Percentiles rank a stretch among this genome's conserved stretches.
Evolutionary conservation across 2,329 filamentous ascomycete species (phyloP).

Genomic region (Ophiostoma quercus): DNA sequence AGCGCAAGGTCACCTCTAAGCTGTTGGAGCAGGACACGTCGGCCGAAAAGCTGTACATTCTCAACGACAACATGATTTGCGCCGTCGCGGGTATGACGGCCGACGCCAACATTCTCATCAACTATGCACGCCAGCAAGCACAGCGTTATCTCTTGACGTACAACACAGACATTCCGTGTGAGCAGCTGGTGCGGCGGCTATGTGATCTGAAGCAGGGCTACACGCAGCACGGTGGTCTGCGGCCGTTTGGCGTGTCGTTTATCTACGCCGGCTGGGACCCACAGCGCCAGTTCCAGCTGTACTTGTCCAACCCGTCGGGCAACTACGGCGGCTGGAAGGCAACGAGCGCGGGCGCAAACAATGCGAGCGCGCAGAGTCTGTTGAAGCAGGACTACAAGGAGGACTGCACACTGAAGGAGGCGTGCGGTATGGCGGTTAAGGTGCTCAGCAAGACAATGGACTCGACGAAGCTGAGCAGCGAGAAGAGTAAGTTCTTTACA

Average conservation of each 20-base stretch:
- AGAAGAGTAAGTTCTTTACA: constrained; percentile 75
- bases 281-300: constrained; percentile 94
- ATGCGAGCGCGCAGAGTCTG: constrained; percentile 92
- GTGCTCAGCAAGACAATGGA: constrained; percentile 99
- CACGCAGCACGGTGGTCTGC: constrained; percentile 96
- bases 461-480: constrained; percentile 94
- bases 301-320: constrained; percentile 96
- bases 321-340: constrained; percentile 99
- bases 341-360: constrained; percentile 95
- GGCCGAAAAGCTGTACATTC: constrained; percentile 98
- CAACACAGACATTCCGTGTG: constrained; percentile 99
- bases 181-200: constrained; percentile 91
- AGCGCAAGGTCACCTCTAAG: constrained; percentile 99
- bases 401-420: constrained; percentile 91
- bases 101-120: constrained; percentile 99
- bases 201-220: constrained; percentile 99
- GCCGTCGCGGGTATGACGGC: constrained; percentile 98
- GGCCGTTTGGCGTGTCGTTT: constrained; percentile 97
- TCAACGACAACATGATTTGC: constrained; percentile 99
- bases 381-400: constrained; percentile 99
- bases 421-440: constrained; percentile 95
- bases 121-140: constrained; percentile 94
- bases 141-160: constrained; percentile 98
- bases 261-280: constrained; percentile 99
- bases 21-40: constrained; percentile 98